Evolutionary conservation across 345 rosid genomes (phyloP), one percentile per base, ranked within the genome.

Genomic region (Turritis glabra): DNA sequence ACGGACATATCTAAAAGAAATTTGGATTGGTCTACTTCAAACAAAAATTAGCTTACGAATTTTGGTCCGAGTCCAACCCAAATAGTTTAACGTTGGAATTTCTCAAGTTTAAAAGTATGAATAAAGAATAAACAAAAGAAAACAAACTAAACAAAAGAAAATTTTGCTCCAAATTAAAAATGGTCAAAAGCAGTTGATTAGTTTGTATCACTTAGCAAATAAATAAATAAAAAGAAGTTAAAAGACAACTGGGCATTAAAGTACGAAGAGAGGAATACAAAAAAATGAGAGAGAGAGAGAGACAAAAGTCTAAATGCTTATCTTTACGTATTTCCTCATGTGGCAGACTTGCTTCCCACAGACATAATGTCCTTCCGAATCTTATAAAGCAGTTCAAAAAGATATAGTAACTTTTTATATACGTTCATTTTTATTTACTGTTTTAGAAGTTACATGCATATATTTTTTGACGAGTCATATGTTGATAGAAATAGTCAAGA

Each of bases 231-330:
- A 11, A 58, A 46, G n/a, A 71, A 19, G 33, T 32, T 25, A 57
- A 57, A 32, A 32, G 9, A 57, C 41, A 56, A 56, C 25, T 30
- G 62, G 12, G 13, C 41, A 32, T 32, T 8, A 19, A 54, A 27
- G 8, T 17, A 7, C 13, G 21, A 53, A 35, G 40, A 29, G 13
- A 54, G 7, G 22, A 27, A 29, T 57, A 10, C 25, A 17, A 57
- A 18, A 55, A 30, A n/a, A n/a, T n/a, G 2, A 15, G 30, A 13
- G 21, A 3, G 2, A 51, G 4, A 33, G 17, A 46, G 66, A 32
- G 67, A 71, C 67, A 58, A 35, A 46, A 32, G 21, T 60, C 38
- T 60, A 30, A 46, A 71, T 46, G 75, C 27, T 6, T 48, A 23
- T n/a, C 40, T 29, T 55, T 22, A 30, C 61, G 57, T 58, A 60